Percentiles rank a stretch among this genome's conserved stretches.
phyloP scores from a whole-genome alignment of 2,329 filamentous ascomycete species.

The Helotiales sp. region DNA sequence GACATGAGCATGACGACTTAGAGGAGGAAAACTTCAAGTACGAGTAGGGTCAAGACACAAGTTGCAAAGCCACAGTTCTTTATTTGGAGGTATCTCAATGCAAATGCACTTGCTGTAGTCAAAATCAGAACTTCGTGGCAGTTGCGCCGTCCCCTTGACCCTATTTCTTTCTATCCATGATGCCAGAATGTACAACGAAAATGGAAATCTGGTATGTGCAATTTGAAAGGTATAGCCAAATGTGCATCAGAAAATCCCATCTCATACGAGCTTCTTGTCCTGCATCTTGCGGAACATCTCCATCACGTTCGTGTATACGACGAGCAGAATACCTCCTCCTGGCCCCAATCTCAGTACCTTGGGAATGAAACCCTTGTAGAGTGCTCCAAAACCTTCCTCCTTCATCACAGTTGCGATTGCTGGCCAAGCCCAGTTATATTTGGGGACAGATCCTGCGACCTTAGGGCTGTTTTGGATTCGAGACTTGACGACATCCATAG shows the following conservation, averaged over 20 bases:
- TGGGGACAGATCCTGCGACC: constrained; percentile 76
- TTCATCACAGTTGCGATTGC: constrained; percentile 81
- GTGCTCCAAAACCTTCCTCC: constrained; percentile 87
- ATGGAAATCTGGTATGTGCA: constrained; percentile 1
- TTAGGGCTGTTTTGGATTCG: constrained; percentile 93
- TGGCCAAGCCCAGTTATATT: constrained; percentile 99
- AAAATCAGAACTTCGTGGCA: neutral
- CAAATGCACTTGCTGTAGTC: neutral
- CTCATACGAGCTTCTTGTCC: constrained; percentile 16
- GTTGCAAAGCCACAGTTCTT: no score
- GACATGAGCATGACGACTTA: no score
- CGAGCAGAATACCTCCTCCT: constrained; percentile 66
- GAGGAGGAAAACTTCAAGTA: no score
- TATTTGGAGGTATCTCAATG: neutral
- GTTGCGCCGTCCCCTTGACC: neutral
- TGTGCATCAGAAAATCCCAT: neutral
- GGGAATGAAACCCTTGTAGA: constrained; percentile 97
- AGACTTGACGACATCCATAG: constrained; percentile 96
- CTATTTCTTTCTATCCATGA: constrained; percentile 7
- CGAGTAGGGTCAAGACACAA: no score
- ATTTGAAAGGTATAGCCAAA: neutral
- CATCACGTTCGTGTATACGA: constrained; percentile 85
- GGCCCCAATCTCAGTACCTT: constrained; percentile 83
- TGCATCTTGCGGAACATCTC: constrained; percentile 80
- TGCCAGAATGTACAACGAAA: constrained; percentile 9